phyloP scores from a whole-genome alignment of 352 stramenopile species.

The Phytophthora agathidicida region DNA sequence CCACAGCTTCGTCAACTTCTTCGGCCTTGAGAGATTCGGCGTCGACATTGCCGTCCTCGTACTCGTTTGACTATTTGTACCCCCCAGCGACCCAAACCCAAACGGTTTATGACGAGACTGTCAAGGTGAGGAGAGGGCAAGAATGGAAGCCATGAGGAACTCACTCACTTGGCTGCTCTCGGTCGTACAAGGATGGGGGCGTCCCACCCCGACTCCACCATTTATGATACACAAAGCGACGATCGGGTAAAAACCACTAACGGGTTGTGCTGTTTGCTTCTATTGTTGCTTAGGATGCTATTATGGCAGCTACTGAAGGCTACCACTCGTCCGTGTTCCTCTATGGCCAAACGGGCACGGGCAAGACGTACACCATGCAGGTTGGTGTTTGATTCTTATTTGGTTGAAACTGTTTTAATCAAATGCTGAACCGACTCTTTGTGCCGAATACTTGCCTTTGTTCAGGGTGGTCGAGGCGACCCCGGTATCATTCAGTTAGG shows the following conservation, averaged over 20 bases:
- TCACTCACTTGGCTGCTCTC: conserved; percentile 20
- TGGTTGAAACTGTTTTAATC: conserved; percentile 14
- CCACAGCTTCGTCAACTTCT: conserved; percentile 44
- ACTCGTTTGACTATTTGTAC: conserved; percentile 91
- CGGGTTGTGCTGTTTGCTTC: neutral
- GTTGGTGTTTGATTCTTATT: conserved; percentile 30
- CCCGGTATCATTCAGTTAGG: conserved; percentile 86
- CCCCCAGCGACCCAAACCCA: conserved; percentile 65
- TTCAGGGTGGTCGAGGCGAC: conserved; percentile 48
- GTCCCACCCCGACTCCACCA: conserved; percentile 13
- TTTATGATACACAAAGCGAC: conserved; percentile 19
- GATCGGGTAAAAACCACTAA: conserved; percentile 4
- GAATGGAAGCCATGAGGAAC: neutral
- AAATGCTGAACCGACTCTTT: conserved; percentile 23
- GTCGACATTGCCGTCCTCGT: conserved; percentile 69
- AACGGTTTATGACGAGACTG: conserved; percentile 85
- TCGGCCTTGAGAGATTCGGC: conserved; percentile 26
- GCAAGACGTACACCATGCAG: conserved; percentile 88
- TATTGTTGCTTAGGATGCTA: conserved; percentile 62
- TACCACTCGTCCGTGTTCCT: conserved; percentile 91
- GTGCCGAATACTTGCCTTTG: conserved; percentile 26
- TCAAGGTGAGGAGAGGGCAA: conserved; percentile 52
- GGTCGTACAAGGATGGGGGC: conserved; percentile 30
- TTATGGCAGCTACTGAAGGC: conserved; percentile 73
- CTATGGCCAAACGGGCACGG: conserved; percentile 92